A percentile compares a stretch with the other conserved stretches of the same genome.
phyloP scores from a whole-genome alignment of 2,329 filamentous ascomycete genomes.

The Sphaerulina vaccinii region DNA sequence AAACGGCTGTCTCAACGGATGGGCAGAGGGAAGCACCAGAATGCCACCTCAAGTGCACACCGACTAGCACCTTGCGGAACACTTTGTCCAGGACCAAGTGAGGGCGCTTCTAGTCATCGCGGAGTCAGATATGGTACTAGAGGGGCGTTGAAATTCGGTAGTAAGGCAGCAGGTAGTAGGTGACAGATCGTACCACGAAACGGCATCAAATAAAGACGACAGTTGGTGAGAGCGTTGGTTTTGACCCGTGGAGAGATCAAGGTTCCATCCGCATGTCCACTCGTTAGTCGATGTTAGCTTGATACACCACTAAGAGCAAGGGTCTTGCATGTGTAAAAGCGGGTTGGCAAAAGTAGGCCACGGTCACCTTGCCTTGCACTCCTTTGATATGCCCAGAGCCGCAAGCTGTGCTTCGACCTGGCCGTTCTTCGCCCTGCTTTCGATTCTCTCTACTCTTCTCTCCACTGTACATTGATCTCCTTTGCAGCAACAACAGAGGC shows the following conservation, averaged over 20 bases:
- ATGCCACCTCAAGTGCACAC: conserved; percentile 3
- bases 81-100: neutral
- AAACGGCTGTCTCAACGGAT: conserved; percentile 12
- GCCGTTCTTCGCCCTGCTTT: conserved; percentile 2
- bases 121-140: neutral
- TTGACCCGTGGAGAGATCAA: too few relatives aligned
- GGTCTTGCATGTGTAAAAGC: too few relatives aligned
- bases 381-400: neutral
- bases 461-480: conserved; percentile 2
- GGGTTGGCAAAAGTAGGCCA: too few relatives aligned
- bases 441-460: neutral
- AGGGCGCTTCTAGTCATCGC: neutral
- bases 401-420: conserved; percentile 8
- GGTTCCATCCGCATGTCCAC: too few relatives aligned
- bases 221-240: too few relatives aligned
- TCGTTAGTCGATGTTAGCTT: too few relatives aligned
- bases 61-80: conserved; percentile 10
- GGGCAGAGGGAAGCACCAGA: conserved; percentile 1
- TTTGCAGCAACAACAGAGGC: conserved; percentile 12
- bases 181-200: too few relatives aligned
- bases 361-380: neutral
- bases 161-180: too few relatives aligned
- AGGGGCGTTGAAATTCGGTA: too few relatives aligned
- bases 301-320: too few relatives aligned
- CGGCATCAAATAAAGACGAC: too few relatives aligned